Evolutionary conservation across 1,284 basidiomycete species (phyloP), one percentile per base, ranked within the genome.

Genomic region (Irpex lacteus): DNA sequence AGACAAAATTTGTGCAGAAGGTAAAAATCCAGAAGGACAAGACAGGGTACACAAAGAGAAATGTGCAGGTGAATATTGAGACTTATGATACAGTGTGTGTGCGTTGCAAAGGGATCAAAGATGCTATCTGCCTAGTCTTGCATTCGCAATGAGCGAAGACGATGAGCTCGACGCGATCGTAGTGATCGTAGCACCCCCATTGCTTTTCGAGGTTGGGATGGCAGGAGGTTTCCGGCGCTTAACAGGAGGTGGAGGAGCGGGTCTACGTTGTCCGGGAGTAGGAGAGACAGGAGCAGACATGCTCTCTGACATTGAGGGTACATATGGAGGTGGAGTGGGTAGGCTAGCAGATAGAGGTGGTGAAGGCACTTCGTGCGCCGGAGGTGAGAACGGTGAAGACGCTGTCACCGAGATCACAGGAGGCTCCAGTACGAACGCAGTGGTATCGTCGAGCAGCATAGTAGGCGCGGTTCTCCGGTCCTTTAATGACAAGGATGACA

Each of bases 221-320:
- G 88, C 86, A 56, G 89, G 88, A 1, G 89, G 84, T 67, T 87
- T 89, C 67, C 89, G 79, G 52, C 88, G 78, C 68, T 84, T 85
- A 21, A 21, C 21, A 40, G 71, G 71, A 11, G 87, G 86, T 26
- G 85, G 79, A 6, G 88, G 87, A 0, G 83, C 78, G 2, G 78
- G 72, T 52, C 81, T 73, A 52, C 82, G 77, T 8, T 63, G 64
- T 8, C 50, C 37, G 11, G 65, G 59, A 3, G 56, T 54, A 26
- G 75, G 77, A 34, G 66, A 61, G 54, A 69, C 62, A 7, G 68
- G 68, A 21, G 54, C 54, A 55, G 54, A 55, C 21, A 21, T 15
- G 54, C 54, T 55, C 19, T 21, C 54, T 9, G 26, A 11, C 34
- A 64, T 60, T 18, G 73, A 64, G 54, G 55, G 63, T 60, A 60